phyloP scores from a whole-genome alignment of 176 grass and related monocot genomes.

The Cenchrus purpureus region DNA sequence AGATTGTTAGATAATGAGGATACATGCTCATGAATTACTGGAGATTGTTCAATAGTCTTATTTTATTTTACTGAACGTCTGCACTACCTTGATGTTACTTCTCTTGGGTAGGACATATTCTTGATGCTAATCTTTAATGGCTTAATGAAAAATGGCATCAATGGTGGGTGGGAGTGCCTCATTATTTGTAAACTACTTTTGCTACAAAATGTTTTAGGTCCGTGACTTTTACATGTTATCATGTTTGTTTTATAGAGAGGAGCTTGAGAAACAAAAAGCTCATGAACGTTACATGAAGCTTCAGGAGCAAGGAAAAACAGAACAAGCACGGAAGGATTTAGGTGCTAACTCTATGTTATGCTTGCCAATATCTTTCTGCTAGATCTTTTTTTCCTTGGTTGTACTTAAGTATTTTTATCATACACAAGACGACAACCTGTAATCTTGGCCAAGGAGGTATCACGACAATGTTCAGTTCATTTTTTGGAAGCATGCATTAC shows the following conservation, averaged over 20 bases:
- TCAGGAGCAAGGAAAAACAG: conserved; percentile 99
- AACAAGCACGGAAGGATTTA: conserved; percentile 92
- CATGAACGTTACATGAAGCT: conserved; percentile 99
- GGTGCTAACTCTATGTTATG: conserved; percentile 59
- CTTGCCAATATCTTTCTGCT: not conserved
- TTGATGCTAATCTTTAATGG: not conserved
- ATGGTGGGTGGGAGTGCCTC: not conserved
- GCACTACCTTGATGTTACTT: not conserved
- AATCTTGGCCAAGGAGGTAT: not conserved
- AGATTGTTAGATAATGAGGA: not conserved
- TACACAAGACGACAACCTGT: not conserved
- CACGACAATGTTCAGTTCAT: not conserved
- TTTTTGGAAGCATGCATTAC: not conserved
- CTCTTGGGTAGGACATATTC: not conserved
- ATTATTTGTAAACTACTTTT: not conserved
- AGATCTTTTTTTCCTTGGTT: not conserved
- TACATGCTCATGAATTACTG: not conserved
- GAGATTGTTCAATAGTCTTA: not conserved
- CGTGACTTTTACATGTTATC: not conserved
- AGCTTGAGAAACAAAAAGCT: conserved; percentile 94
- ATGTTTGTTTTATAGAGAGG: conserved; percentile 66
- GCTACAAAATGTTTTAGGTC: not conserved
- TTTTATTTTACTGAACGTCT: not conserved
- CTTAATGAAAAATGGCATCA: not conserved
- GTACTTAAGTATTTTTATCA: conserved; percentile 8